These are phyloP conservation scores for Meira miltonrushii DNA, from an alignment of 1,284 basidiomycete species.

Conservation along the genomic window DNA sequence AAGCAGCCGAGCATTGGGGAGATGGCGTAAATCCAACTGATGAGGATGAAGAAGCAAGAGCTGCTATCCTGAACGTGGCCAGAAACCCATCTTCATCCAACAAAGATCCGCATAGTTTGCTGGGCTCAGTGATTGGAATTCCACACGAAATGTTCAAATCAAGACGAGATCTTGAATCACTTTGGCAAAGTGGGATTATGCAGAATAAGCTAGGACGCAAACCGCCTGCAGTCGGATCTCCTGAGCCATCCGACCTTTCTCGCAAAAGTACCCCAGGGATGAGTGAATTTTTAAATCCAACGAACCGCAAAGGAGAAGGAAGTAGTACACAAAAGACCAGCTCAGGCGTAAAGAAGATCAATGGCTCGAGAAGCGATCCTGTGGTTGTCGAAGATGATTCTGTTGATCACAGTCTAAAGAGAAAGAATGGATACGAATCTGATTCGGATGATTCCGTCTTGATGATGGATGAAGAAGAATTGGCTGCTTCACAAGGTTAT, in stretches of 20 bases:
- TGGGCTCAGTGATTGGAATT: slow-evolving; percentile 73
- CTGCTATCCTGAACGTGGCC: slow-evolving; percentile 23
- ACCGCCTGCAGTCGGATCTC: not conserved
- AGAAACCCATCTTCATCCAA: slow-evolving; percentile 18
- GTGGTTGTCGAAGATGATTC: too few relatives aligned
- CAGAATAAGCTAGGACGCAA: slow-evolving; percentile 62
- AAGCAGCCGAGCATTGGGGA: not conserved
- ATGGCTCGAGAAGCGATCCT: not conserved
- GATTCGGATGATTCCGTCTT: not conserved
- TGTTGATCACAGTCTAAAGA: not conserved
- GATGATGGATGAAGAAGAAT: not conserved
- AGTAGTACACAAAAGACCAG: not conserved
- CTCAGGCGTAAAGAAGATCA: not conserved
- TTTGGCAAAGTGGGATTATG: slow-evolving; percentile 63
- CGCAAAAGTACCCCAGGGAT: not conserved
- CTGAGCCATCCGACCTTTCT: slow-evolving; percentile 1
- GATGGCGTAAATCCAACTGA: slow-evolving; percentile 1
- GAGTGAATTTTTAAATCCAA: not conserved
- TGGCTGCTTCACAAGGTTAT: not conserved
- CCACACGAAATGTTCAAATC: slow-evolving; percentile 66
- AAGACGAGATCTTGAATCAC: slow-evolving; percentile 58
- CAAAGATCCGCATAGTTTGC: slow-evolving; percentile 63
- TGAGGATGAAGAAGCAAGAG: slow-evolving; percentile 30
- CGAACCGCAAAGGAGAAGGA: not conserved
- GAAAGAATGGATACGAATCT: not conserved